Conservation (phyloP, 306 rosid genomes). For the Mimosa bimucronata region DNA sequence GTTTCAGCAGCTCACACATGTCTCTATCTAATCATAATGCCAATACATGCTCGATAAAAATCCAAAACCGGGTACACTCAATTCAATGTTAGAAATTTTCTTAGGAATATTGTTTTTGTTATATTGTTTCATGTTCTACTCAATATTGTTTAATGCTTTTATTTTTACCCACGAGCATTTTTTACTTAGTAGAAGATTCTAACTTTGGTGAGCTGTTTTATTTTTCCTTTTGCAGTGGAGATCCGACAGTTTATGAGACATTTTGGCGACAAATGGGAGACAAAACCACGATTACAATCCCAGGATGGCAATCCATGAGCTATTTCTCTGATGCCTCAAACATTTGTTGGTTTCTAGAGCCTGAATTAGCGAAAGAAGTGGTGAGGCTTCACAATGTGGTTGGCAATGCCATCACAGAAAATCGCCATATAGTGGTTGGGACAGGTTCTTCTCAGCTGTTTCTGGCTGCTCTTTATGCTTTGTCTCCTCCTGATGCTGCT, state of each 20-base stretch:
- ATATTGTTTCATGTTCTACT: neutral
- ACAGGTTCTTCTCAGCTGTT: constrained; percentile 93
- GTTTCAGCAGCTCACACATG: neutral
- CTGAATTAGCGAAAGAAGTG: constrained; percentile 67
- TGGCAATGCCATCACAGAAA: constrained; percentile 78
- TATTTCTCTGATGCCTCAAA: constrained; percentile 71
- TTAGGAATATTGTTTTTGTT: neutral
- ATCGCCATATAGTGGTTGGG: constrained; percentile 78
- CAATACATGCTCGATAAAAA: neutral
- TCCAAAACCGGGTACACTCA: neutral
- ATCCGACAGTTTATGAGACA: constrained; percentile 74
- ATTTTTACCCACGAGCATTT: too few relatives aligned
- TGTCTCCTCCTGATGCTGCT: constrained; percentile 55
- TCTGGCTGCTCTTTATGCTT: constrained; percentile 83
- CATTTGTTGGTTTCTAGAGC: constrained; percentile 86
- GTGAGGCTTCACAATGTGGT: constrained; percentile 71
- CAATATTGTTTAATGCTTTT: neutral
- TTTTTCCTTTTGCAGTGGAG: constrained; percentile 75
- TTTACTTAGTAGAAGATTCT: constrained; percentile 10
- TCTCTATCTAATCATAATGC: neutral
- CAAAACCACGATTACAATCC: constrained; percentile 57
- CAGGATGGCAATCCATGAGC: constrained; percentile 83
- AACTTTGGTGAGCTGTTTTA: neutral
- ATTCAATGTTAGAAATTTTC: neutral
- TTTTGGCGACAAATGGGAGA: constrained; percentile 78